phyloP scores from a whole-genome alignment of 2,329 filamentous ascomycete genomes.

The Cyphellophora europaea region DNA sequence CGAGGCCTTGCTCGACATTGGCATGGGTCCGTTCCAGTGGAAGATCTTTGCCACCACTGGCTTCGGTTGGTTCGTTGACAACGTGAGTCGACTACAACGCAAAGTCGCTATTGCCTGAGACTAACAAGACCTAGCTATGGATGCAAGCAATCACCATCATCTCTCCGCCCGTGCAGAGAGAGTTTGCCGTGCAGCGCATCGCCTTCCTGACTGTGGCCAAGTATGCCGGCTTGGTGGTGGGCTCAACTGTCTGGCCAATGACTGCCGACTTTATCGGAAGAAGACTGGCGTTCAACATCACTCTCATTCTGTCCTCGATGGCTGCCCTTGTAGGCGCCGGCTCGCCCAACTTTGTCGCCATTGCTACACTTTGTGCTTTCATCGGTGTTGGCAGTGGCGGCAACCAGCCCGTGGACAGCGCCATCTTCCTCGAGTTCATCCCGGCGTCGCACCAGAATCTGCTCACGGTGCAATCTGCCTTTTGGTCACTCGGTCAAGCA shows the following conservation, averaged over 20 bases:
- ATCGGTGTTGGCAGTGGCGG: conserved; percentile 66
- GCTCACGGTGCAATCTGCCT: conserved; percentile 20
- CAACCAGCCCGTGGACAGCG: conserved; percentile 49
- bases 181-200: conserved; percentile 34
- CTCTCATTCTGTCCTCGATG: conserved; percentile 61
- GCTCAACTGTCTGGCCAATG: conserved; percentile 71
- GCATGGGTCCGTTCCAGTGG: conserved; percentile 66
- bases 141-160: conserved; percentile 40
- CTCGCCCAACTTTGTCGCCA: conserved; percentile 56
- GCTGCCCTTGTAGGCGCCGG: conserved; percentile 69
- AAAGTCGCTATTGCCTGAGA: conserved; percentile 40
- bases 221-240: conserved; percentile 68
- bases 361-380: conserved; percentile 41
- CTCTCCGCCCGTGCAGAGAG: conserved; percentile 33
- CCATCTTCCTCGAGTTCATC: conserved; percentile 63
- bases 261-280: conserved; percentile 72
- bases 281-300: conserved; percentile 67
- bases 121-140: conserved; percentile 46
- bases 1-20: conserved; percentile 64
- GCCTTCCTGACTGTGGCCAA: conserved; percentile 45
- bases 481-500: conserved; percentile 1
- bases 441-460: conserved; percentile 53
- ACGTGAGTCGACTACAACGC: no score
- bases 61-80: conserved; percentile 49
- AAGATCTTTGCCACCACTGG: conserved; percentile 46